Evolutionary conservation across 2,329 filamentous ascomycete genomes (phyloP), one percentile per base, ranked within the genome.

Genomic region (Coniochaeta sp.): DNA sequence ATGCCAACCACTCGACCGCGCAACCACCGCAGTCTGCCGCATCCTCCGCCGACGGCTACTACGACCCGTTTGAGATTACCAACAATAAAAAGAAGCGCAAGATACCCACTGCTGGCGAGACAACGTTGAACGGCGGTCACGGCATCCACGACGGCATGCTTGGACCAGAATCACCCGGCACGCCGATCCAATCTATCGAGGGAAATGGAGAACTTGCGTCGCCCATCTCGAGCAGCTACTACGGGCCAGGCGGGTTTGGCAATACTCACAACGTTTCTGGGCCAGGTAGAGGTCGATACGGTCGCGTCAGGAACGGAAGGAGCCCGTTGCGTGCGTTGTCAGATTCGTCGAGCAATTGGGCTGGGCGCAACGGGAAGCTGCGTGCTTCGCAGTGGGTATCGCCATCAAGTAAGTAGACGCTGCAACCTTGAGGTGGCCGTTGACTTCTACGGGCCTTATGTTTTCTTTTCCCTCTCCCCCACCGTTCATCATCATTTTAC

Each of bases 61-160:
- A 98, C 72, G 95, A 99, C 73, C 95, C 91, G 7, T 96, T 97
- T 68, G 95, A 99, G 74, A 98, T 98, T 69, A 96, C 91, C 54
- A 98, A 96, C 73, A 99, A 99, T 72, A 99, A 99, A 76, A 99
- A 98, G 79, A 98, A 99, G 75, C 85, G 95, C 66, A 99, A 99
- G 76, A 98, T 99, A 40, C 95, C 95, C 0, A 92, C 92, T 0
- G 91, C 91, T 10, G 89, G 90, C 19, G 89, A 90, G 67, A 80
- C 86, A 16, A 83, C 73, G 3, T 66, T 81, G 22, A 77, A 75
- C 57, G 74, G 74, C 2, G 68, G 71, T 7, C 79, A 82, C 62
- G 68, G 69, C 4, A 64, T 74, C 19, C 72, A 68, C 47, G 75
- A 79, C 32, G 58, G 69, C 32, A 63, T 60, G 17, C 59, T 62